Conservation (phyloP, 176 grass and related monocot species). For the Luzula sylvatica region DNA sequence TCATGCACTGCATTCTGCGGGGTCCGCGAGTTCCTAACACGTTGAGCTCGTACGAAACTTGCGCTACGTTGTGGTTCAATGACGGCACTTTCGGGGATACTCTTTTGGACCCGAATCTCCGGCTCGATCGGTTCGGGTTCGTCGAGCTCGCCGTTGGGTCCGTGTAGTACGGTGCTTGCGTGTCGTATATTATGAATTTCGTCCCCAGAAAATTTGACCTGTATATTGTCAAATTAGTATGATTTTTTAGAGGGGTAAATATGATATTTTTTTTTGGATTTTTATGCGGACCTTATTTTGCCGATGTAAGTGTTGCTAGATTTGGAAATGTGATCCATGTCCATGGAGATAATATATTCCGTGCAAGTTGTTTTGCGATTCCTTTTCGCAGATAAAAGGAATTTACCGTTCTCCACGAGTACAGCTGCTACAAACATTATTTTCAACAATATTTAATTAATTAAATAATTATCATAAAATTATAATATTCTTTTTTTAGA, state of each 20-base stretch:
- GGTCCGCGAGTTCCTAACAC: conserved; percentile 92
- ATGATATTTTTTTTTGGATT: too few species aligned
- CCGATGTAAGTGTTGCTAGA: conserved; percentile 85
- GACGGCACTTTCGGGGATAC: conserved; percentile 73
- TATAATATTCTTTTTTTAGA: too few species aligned
- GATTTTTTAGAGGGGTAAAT: not conserved
- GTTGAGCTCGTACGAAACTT: conserved; percentile 85
- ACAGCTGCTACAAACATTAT: conserved; percentile 52
- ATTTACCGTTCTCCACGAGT: conserved; percentile 75
- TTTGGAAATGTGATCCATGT: conserved; percentile 61
- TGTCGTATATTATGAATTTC: conserved; percentile 87
- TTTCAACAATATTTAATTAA: too few species aligned
- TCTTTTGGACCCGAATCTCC: conserved; percentile 74
- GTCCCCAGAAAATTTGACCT: conserved; percentile 99
- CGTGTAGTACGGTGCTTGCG: conserved; percentile 56
- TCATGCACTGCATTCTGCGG: conserved; percentile 81
- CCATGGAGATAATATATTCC: conserved; percentile 88
- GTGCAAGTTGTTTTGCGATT: conserved; percentile 73
- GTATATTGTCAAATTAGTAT: conserved; percentile 8
- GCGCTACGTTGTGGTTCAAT: conserved; percentile 64
- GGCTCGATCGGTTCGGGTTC: conserved; percentile 32
- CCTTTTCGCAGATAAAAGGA: conserved; percentile 79
- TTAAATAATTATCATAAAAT: not conserved
- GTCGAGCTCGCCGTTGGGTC: conserved; percentile 13
- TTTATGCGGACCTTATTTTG: conserved; percentile 61